These are phyloP conservation scores for Zangia roseola DNA, from an alignment of 768 basidiomycete genomes.

Conservation along the genomic window DNA sequence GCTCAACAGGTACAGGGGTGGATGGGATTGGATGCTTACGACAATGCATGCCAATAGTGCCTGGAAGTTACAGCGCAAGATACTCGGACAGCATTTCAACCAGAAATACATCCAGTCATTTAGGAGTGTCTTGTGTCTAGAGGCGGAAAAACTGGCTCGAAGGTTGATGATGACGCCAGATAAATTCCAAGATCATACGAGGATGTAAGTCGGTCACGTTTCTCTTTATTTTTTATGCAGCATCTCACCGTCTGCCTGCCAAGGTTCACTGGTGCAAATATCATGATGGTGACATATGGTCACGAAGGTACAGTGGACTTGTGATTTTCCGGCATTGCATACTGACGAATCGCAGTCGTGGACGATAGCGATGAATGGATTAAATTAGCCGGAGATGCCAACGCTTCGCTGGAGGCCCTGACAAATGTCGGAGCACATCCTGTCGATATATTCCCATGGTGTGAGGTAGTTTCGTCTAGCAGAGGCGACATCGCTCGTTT, in stretches of 20 bases:
- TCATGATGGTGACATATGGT: slow-evolving; percentile 6
- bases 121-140: not conserved
- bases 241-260: no score
- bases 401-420: slow-evolving; percentile 2
- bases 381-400: slow-evolving; percentile 3
- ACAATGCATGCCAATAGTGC: not conserved
- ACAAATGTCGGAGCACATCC: slow-evolving; percentile 6
- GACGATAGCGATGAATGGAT: slow-evolving; percentile 4
- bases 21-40: slow-evolving; percentile 8
- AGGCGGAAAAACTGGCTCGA: not conserved
- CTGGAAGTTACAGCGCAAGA: slow-evolving; percentile 6
- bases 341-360: not conserved
- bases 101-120: not conserved
- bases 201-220: not conserved
- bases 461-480: not conserved
- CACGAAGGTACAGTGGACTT: not conserved
- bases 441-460: slow-evolving; percentile 7
- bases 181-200: slow-evolving; percentile 1
- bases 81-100: not conserved
- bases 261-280: slow-evolving; percentile 4
- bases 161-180: not conserved
- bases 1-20: slow-evolving; percentile 2
- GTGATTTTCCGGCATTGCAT: not conserved
- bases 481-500: not conserved
- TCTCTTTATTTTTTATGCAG: not conserved